A percentile compares a stretch with the other conserved stretches of the same genome.
Evolutionary conservation across 306 rosid species (phyloP).

Genomic region (Astragalus membranaceus): DNA sequence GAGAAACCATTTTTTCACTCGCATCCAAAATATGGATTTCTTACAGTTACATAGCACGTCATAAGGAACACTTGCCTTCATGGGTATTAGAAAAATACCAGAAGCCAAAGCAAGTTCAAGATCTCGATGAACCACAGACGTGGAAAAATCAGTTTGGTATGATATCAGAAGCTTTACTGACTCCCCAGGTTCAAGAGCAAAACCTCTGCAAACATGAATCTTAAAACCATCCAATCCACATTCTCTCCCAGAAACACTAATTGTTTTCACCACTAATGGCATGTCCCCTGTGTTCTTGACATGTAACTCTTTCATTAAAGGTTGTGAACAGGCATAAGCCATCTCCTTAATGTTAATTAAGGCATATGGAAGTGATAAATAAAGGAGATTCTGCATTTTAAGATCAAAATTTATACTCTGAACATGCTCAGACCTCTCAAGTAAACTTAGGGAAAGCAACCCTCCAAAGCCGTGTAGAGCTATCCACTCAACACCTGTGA

Average conservation of each 20-base stretch:
- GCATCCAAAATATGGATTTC: slow-evolving; percentile 59
- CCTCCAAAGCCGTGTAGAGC: slow-evolving; percentile 78
- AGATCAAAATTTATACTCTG: slow-evolving; percentile 57
- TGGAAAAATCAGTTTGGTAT: slow-evolving; percentile 71
- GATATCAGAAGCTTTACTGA: slow-evolving; percentile 41
- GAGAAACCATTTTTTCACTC: slow-evolving; percentile 46
- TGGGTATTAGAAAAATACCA: slow-evolving; percentile 76
- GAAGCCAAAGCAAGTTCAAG: slow-evolving; percentile 75
- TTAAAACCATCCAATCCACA: slow-evolving; percentile 78
- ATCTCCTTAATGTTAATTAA: slow-evolving; percentile 44
- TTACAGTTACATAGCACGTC: slow-evolving; percentile 56
- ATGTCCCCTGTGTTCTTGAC: slow-evolving; percentile 90
- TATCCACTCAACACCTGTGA: slow-evolving; percentile 84
- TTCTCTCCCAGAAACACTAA: slow-evolving; percentile 73
- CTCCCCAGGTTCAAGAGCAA: slow-evolving; percentile 33
- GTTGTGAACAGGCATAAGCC: slow-evolving; percentile 50
- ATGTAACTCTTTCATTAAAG: slow-evolving; percentile 56
- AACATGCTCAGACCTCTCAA: slow-evolving; percentile 59
- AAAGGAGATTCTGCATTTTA: slow-evolving; percentile 41
- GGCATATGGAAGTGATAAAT: slow-evolving; percentile 48
- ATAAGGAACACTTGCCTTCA: slow-evolving; percentile 66
- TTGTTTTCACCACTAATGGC: slow-evolving; percentile 62
- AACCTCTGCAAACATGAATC: slow-evolving; percentile 38
- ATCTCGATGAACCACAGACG: slow-evolving; percentile 57
- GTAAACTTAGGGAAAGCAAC: slow-evolving; percentile 58